A percentile compares a stretch with the other conserved stretches of the same genome.
phyloP scores from a whole-genome alignment of 495 filamentous ascomycete genomes.

The Podospora pseudocomata region DNA sequence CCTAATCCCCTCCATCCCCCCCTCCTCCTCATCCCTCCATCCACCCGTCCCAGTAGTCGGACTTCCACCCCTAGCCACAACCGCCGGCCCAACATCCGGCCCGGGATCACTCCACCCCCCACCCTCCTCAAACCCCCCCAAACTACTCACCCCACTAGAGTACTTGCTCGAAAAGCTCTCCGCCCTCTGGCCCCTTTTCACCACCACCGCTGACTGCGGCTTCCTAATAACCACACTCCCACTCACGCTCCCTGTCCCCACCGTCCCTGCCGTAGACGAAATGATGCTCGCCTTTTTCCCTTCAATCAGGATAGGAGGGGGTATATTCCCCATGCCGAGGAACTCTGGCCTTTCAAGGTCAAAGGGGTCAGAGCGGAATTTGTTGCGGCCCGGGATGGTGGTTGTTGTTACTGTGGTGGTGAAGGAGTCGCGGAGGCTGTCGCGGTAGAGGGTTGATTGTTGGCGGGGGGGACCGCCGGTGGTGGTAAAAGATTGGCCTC shows the following conservation, averaged over 20 bases:
- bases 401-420: conserved; percentile 3
- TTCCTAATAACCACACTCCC: conserved; percentile 5
- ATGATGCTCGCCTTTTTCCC: conserved; percentile 21
- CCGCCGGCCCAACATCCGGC: conserved; percentile 46
- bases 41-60: not conserved
- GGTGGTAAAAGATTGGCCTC: conserved; percentile 31
- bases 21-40: not conserved
- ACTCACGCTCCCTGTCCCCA: conserved; percentile 16
- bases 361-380: conserved; percentile 63
- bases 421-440: conserved; percentile 28
- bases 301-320: conserved; percentile 22
- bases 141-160: conserved; percentile 39
- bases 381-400: conserved; percentile 33
- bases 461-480: not conserved
- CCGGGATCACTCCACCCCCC: conserved; percentile 51
- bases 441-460: conserved; percentile 30
- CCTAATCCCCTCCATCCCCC: conserved; percentile 10
- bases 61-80: conserved; percentile 7
- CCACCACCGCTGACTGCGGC: conserved; percentile 11
- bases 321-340: conserved; percentile 27
- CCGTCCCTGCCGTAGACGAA: conserved; percentile 22
- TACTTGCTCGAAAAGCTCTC: conserved; percentile 47
- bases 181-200: conserved; percentile 18
- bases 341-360: conserved; percentile 58
- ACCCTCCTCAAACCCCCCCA: conserved; percentile 10